phyloP scores from a whole-genome alignment of 2,329 filamentous ascomycete genomes.

The Tolypocladium endophyticum region DNA sequence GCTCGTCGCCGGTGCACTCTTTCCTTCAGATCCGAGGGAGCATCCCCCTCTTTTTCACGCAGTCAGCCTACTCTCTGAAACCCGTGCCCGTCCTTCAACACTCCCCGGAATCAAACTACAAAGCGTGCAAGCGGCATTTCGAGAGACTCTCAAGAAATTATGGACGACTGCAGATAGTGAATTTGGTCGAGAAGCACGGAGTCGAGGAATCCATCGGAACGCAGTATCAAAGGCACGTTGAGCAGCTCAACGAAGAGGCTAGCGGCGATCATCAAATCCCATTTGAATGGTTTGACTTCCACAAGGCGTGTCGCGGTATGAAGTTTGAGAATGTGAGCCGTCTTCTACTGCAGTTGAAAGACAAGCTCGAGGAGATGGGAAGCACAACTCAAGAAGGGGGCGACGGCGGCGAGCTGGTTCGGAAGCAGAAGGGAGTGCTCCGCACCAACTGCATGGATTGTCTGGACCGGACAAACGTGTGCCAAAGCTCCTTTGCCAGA shows the following conservation, averaged over 20 bases:
- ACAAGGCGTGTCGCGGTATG: constrained; percentile 86
- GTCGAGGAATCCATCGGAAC: constrained; percentile 71
- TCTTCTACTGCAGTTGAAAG: constrained; percentile 60
- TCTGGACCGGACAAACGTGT: constrained; percentile 89
- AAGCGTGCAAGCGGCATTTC: constrained; percentile 74
- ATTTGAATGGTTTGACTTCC: constrained; percentile 98
- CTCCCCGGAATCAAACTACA: constrained; percentile 65
- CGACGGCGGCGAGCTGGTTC: constrained; percentile 29
- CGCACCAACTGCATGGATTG: constrained; percentile 99
- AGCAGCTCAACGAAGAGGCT: constrained; percentile 53
- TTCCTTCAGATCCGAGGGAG: constrained; percentile 84
- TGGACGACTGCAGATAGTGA: constrained; percentile 66
- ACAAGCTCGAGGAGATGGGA: constrained; percentile 58
- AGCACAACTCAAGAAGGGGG: constrained; percentile 53
- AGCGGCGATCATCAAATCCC: constrained; percentile 27
- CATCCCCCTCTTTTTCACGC: constrained; percentile 90
- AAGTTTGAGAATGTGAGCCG: constrained; percentile 90
- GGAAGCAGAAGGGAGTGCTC: constrained; percentile 63
- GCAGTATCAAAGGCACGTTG: constrained; percentile 60
- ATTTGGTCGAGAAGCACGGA: constrained; percentile 80
- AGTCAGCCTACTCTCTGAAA: constrained; percentile 88
- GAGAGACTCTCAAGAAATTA: constrained; percentile 58
- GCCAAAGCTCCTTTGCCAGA: constrained; percentile 82
- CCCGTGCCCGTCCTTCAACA: constrained; percentile 76
- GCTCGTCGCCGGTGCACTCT: constrained; percentile 57